Evolutionary conservation across 495 filamentous ascomycete genomes (phyloP), one percentile per base, ranked within the genome.

Genomic region (Saxophila tyrrhenica): DNA sequence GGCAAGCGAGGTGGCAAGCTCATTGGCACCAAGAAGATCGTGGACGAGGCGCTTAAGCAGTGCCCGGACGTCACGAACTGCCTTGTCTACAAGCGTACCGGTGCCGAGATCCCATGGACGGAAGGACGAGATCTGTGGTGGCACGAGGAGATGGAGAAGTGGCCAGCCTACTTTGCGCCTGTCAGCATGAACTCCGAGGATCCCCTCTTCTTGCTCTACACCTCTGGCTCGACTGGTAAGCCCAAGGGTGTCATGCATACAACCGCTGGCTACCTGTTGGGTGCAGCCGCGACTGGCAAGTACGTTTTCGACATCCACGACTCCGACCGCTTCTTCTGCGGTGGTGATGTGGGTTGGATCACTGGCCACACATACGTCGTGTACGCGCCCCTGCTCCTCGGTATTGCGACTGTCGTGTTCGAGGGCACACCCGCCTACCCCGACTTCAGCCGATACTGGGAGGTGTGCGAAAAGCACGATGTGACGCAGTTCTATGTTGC

Each of bases 361-460:
- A 97, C 94, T 44, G 92, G 92, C n/a, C 92, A 99, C 72, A 95
- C 92, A 45, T 99, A 99, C 64, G 92, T 95, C 48, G 91, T 99
- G 25, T 99, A 99, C 65, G 88, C 92, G 11, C 92, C 92, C 51
- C 77, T 99, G 42, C 75, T 99, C 3, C 78, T 97, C 39, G 92
- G 92, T 73, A 83, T 94, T 57, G 78, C 91, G 22, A 97, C 92
- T 2, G 87, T 99, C 22, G 91, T 99, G n/a, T 99, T 97, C 59
- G 92, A 99, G 73, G 94, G 94, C 62, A 98, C 92, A 16, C 92
- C 92, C 1, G 90, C 92, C 21, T 97, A 97, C 69, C 92, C 92
- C 57, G 83, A 92, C 75, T 97, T 95, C 79, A 95, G 91, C 20
- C 80, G 94, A 56, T 99, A 97, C 75, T 99, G 92, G 92, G 89